phyloP scores from a whole-genome alignment of 31 red algal species.

The Odonthalia washingtoniensis region DNA sequence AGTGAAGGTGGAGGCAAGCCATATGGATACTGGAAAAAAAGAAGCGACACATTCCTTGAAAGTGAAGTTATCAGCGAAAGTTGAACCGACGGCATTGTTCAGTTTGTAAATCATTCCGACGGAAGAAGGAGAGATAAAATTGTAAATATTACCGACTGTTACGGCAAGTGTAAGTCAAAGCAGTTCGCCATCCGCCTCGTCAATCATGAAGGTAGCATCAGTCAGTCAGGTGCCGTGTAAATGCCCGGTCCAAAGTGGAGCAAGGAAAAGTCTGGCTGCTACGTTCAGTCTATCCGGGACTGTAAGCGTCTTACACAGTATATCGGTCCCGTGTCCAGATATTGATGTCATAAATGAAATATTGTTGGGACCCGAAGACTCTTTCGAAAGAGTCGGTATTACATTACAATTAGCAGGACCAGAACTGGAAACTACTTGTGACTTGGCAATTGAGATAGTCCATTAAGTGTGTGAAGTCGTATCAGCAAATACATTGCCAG shows the following conservation, averaged over 20 bases:
- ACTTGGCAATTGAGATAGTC: not conserved
- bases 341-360: slow-evolving; percentile 8
- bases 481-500: slow-evolving; percentile 25
- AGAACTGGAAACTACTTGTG: slow-evolving; percentile 22
- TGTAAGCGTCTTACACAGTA: not conserved
- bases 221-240: no score
- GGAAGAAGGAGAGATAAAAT: no score
- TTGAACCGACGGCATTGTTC: no score
- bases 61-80: no score
- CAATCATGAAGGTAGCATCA: no score
- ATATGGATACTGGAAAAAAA: no score
- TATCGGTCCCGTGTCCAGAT: not conserved
- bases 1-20: no score
- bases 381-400: slow-evolving; percentile 32
- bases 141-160: not conserved
- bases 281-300: not conserved
- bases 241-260: not conserved
- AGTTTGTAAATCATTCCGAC: no score
- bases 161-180: not conserved
- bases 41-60: no score
- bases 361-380: slow-evolving; percentile 2
- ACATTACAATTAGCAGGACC: slow-evolving; percentile 31
- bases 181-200: not conserved
- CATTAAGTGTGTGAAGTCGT: slow-evolving; percentile 18
- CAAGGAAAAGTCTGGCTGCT: not conserved